Percentiles rank a stretch among this genome's conserved stretches.
These are phyloP conservation scores for Pseudogymnoascus sp. DNA, from an alignment of 2,329 filamentous ascomycete genomes.

Conservation along the genomic window DNA sequence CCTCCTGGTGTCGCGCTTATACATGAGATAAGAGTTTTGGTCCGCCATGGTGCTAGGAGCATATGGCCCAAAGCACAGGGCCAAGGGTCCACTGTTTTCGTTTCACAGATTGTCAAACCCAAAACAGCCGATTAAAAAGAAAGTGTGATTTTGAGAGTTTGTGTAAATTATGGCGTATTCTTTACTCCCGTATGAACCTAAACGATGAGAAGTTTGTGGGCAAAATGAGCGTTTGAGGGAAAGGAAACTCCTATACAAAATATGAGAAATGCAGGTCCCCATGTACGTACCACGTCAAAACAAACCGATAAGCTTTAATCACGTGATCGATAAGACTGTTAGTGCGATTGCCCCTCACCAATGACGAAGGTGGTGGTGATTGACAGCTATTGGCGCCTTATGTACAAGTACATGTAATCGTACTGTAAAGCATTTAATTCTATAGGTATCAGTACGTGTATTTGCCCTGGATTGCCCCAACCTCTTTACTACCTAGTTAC, in stretches of 20 bases:
- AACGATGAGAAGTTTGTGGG: not conserved
- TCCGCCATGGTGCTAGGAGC: slow-evolving; percentile 13
- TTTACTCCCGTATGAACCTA: not conserved
- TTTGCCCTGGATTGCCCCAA: not conserved
- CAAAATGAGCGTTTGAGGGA: not conserved
- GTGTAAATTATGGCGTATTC: not conserved
- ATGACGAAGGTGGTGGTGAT: not conserved
- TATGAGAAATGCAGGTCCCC: not conserved
- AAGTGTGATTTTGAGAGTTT: not conserved
- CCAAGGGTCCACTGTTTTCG: not conserved
- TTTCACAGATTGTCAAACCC: not conserved
- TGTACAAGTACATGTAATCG: not conserved
- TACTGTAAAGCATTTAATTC: not conserved
- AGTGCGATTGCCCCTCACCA: slow-evolving; percentile 1
- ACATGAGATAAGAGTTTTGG: slow-evolving; percentile 31
- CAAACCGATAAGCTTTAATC: not conserved
- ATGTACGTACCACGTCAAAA: not conserved
- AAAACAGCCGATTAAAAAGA: not conserved
- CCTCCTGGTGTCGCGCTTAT: slow-evolving; percentile 34
- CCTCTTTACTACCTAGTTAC: not conserved
- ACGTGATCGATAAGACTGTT: not conserved
- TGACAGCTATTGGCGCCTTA: not conserved
- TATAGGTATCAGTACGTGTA: not conserved
- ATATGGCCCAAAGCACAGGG: not conserved
- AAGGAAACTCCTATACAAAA: not conserved